Evolutionary conservation across 2,329 filamentous ascomycete genomes (phyloP).

Genomic region (Botrytis galanthina): DNA sequence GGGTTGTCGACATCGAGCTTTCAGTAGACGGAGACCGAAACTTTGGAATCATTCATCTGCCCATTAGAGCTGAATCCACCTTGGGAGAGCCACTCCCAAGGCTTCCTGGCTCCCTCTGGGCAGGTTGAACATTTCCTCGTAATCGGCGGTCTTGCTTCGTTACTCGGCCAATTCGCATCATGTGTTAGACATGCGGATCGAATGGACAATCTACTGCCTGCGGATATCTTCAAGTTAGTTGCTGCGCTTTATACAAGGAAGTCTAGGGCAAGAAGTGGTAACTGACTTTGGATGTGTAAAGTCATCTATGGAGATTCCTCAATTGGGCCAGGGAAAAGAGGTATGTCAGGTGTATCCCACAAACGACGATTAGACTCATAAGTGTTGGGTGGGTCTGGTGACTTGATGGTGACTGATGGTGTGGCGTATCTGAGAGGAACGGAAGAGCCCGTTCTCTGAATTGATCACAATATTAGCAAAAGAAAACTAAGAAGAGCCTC

Average conservation of each 20-base stretch:
- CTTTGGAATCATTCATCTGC: background rate
- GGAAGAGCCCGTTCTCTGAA: background rate
- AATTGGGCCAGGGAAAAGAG: background rate
- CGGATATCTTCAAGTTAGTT: background rate
- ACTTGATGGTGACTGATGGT: no score
- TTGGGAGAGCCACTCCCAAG: background rate
- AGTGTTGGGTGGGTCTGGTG: background rate
- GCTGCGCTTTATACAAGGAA: background rate
- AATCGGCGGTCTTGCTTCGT: background rate
- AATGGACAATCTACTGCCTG: no score
- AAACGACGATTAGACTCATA: background rate
- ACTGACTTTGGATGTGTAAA: background rate
- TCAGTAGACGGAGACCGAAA: background rate
- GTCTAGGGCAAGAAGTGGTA: background rate
- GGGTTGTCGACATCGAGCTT: background rate
- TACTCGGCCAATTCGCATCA: background rate
- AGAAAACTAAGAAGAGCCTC: background rate
- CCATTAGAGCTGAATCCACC: constrained; percentile 2
- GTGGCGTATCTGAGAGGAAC: background rate
- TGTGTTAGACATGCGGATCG: background rate
- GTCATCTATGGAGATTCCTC: background rate
- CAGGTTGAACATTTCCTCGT: background rate
- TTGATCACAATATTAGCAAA: background rate
- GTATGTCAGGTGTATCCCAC: background rate
- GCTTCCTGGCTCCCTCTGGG: background rate